Evolutionary conservation across 192 early-diverging fungal genomes (phyloP), one percentile per base, ranked within the genome.

Genomic region (Jimgerdemannia flammicorona): DNA sequence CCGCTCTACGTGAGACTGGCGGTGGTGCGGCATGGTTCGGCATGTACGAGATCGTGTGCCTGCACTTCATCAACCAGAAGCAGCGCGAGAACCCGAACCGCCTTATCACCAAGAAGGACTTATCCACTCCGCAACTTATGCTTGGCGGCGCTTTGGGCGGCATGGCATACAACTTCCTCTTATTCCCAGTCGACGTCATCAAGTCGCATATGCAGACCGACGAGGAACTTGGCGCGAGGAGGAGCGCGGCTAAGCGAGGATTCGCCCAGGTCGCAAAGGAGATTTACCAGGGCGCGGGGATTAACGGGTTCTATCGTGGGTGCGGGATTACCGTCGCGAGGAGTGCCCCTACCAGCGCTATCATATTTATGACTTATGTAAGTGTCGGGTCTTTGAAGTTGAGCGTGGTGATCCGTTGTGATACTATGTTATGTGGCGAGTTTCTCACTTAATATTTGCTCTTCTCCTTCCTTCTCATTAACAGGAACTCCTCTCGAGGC

Each of bases 11-110:
- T 40, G 98, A 99, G 80, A 87, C 90, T 2, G 87, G 92, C 43
- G 98, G 97, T n/a, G 94, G 96, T 39, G 96, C 90, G 10, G 93
- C 91, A 40, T 99, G 98, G 98, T 99, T 99, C 76, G 97, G 98
- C 74, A 87, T 91, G 1, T 99, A 99, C 74, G 98, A 99, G 81
- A 78, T 90, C 44, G 86, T 91, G 3, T 89, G 91, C 70, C 79
- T 79, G 18, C 64, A 76, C 44, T 84, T 93, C 84, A 75, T 92
- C 72, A 66, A 69, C 4, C 74, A 72, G 63, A 79, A 80, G 29
- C 64, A 67, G 43, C 67, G 74, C 43, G 75, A 82, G 67, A 44
- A 66, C 59, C 63, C 6, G 4, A 65, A 69, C 7, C 75, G 73
- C 39, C 75, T 66, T 40, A 59, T 82, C 4, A 81, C 86, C 20